Evolutionary conservation across 768 basidiomycete species (phyloP).

Genomic region (Trametes coccinea): DNA sequence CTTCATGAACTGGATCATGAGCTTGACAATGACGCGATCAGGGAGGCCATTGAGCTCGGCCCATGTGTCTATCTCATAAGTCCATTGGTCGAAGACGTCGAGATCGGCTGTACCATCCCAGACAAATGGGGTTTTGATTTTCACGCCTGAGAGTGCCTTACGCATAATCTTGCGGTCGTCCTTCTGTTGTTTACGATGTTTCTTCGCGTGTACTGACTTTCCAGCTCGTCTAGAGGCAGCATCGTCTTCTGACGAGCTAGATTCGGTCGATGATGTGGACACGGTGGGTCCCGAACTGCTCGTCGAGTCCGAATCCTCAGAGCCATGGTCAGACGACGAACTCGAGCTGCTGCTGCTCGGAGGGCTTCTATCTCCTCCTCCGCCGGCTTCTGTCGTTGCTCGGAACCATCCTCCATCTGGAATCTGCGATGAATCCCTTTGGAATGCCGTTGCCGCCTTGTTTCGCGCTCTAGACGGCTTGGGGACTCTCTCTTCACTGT

Average conservation of each 20-base stretch:
- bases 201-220: too few relatives aligned
- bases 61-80: conserved; percentile 1
- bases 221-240: too few relatives aligned
- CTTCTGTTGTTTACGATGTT: too few relatives aligned
- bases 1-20: conserved; percentile 22
- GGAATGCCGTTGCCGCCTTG: not conserved
- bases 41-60: conserved; percentile 5
- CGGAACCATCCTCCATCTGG: not conserved
- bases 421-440: not conserved
- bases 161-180: too few relatives aligned
- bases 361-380: not conserved
- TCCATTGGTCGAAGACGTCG: conserved; percentile 21
- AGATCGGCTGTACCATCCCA: conserved; percentile 23
- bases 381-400: not conserved
- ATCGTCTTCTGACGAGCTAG: too few relatives aligned
- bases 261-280: too few relatives aligned
- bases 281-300: too few relatives aligned
- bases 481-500: not conserved
- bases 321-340: not conserved
- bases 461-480: not conserved
- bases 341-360: too few relatives aligned
- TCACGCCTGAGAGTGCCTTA: not conserved
- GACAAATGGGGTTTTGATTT: not conserved
- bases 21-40: conserved; percentile 7
- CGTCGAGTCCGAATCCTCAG: not conserved